Evolutionary conservation across 257 asterid species (phyloP), one percentile per base, ranked within the genome.

Genomic region (Orobanche coerulescens): DNA sequence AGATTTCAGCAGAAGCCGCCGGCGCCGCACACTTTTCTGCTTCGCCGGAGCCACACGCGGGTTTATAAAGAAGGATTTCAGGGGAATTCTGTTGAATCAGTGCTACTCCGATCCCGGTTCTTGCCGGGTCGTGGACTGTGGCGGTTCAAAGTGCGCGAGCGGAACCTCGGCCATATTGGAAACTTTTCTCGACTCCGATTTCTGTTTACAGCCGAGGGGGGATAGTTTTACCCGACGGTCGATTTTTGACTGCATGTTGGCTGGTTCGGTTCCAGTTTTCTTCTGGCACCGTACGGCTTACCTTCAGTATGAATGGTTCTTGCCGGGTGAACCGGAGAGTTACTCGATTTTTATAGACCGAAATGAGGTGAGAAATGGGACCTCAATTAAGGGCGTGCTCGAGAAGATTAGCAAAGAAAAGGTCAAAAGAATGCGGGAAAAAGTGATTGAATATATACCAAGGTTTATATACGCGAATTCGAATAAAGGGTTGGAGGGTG

Each of bases 141-240:
- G 77, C 54, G 81, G 81, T 8, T 43, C 80, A 0, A 84, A 76
- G 66, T 90, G 97, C 68, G 67, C 79, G 2, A 77, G 79, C 61
- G 96, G 95, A n/a, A 80, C 83, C 26, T 67, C 87, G 1, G 77
- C 65, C 2, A 84, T 87, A 22, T 25, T 81, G 18, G 84, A 83
- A 63, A 70, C 94, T 0, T 90, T 90, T 33, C 82, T 90, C 0
- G 78, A 66, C 66, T 85, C 97, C 10, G 81, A 87, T 5, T 90
- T 90, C 65, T 90, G 96, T 56, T 68, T 90, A 64, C 97, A 90
- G 73, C 97, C 97, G 16, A 73, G 95, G 14, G 97, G 97, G 0
- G 97, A 90, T 20, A 81, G 93, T 12, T 77, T 79, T 31, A 90
- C 97, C 0, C 74, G 97, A 40, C 76, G 95, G 60, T 87, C 96